Percentiles rank a stretch among this genome's conserved stretches.
Evolutionary conservation across 192 early-diverging fungal species (phyloP).

Genomic region (Coemansia interrupta): DNA sequence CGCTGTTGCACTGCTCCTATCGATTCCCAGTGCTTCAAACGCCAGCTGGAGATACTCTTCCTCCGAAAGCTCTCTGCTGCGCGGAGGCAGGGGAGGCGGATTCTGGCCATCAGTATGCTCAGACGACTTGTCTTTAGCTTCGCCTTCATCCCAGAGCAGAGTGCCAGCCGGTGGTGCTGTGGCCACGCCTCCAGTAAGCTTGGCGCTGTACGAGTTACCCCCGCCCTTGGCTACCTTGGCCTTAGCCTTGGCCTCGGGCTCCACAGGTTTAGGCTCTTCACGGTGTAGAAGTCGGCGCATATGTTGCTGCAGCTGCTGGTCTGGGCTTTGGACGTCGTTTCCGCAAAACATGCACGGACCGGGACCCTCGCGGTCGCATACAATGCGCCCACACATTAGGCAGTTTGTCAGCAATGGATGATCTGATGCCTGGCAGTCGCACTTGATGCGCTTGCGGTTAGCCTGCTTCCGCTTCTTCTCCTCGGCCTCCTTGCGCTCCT

Average conservation of each 20-base stretch:
- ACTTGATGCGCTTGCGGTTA: constrained; percentile 32
- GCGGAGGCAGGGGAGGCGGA: background rate
- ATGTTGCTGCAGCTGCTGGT: constrained; percentile 47
- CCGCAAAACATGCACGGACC: constrained; percentile 55
- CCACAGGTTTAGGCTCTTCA: background rate
- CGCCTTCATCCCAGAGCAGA: constrained; percentile 22
- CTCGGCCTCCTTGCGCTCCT: constrained; percentile 23
- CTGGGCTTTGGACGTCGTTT: constrained; percentile 35
- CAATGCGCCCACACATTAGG: constrained; percentile 53
- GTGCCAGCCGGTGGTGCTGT: constrained; percentile 1
- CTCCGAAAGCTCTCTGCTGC: constrained; percentile 20
- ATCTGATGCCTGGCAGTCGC: constrained; percentile 50
- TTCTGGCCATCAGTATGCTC: too few relatives aligned
- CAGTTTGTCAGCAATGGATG: constrained; percentile 54
- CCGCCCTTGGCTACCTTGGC: background rate
- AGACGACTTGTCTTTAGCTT: too few relatives aligned
- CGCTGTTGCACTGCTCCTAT: constrained; percentile 9
- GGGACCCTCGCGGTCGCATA: constrained; percentile 51
- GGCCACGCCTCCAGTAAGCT: constrained; percentile 27
- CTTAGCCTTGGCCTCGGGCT: background rate
- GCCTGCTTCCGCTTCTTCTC: constrained; percentile 16
- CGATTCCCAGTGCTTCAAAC: constrained; percentile 32
- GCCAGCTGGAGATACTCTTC: constrained; percentile 37
- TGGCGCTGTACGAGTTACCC: constrained; percentile 26
- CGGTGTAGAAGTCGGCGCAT: constrained; percentile 31